Evolutionary conservation across 768 basidiomycete species (phyloP), one percentile per base, ranked within the genome.

Genomic region (Kwoniella sp.): DNA sequence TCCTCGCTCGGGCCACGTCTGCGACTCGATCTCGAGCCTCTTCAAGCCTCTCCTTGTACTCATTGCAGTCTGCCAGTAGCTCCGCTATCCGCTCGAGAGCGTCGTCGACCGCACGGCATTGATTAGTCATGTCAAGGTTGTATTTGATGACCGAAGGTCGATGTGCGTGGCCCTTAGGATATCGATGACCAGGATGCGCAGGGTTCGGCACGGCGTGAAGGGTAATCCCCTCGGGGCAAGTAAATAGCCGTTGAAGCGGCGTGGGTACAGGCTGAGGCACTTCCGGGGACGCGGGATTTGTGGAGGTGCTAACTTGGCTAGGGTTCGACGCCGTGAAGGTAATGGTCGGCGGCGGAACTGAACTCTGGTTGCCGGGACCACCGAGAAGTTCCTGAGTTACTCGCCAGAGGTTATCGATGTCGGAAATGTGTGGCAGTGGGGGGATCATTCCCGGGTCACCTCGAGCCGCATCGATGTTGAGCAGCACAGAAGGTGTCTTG

Each of bases 1-100:
- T 69, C 45, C 73, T 62, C 1, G 62, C 67, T 25, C 74, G 53
- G 5, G 70, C 70, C 2, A 75, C 65, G 47, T 74, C 70, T 26
- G 74, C 73, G 0, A 75, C 57, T 28, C 74, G 41, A 46, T 69
- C 65, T 36, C 73, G 52, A 20, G 71, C 70, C 53, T 75, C 74
- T 47, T 73, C 71, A 33, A 75, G 51, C 14, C 74, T 51, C 31
- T 66, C 63, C 47, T 73, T 72, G 56, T 74, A 75, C 53, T 75
- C 74, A 12, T 64, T 60, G 45, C 71, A 74, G 49, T 75, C 74
- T 20, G 70, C 62, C 34, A 72, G 50, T 32, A 75, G 57, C 52
- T 74, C 73, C 25, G 62, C 56, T 23, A 74, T 62, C 37, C 69
- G 48, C 33, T 74, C 73, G 3, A 74, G 31, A 11, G 73, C 69